phyloP scores from a whole-genome alignment of 202 grass and related monocot species.

The Panicum virgatum region DNA sequence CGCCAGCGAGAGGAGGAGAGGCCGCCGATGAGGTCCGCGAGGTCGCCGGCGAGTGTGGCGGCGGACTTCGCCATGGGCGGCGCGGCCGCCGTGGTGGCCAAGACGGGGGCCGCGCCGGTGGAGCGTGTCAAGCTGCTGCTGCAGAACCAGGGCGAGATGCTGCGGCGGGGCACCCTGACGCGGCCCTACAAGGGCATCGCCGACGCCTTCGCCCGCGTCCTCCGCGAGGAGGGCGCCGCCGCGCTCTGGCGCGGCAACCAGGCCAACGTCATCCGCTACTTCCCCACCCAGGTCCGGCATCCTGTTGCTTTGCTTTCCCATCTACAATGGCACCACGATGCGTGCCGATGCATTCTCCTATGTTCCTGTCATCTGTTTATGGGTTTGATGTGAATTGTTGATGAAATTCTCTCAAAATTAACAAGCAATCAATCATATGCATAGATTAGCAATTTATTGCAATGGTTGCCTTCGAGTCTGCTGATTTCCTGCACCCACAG shows the following conservation, averaged over 20 bases:
- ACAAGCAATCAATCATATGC: background rate
- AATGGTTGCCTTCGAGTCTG: background rate
- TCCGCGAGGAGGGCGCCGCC: constrained; percentile 71
- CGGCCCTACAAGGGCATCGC: constrained; percentile 71
- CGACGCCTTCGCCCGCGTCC: constrained; percentile 65
- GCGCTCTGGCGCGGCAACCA: constrained; percentile 89
- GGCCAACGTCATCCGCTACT: constrained; percentile 95
- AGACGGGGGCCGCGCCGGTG: constrained; percentile 78
- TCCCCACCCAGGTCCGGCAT: constrained; percentile 73
- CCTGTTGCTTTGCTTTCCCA: too few species aligned
- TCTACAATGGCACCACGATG: background rate
- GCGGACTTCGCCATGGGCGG: constrained; percentile 84
- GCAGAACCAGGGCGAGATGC: constrained; percentile 91
- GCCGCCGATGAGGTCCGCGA: background rate
- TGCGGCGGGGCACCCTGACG: constrained; percentile 65
- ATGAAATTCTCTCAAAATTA: background rate
- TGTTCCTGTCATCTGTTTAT: background rate
- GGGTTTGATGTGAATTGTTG: background rate
- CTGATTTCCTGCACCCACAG: background rate
- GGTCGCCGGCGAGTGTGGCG: constrained; percentile 48
- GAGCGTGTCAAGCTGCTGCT: constrained; percentile 94
- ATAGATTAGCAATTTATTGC: background rate
- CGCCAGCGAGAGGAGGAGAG: background rate
- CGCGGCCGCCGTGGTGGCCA: constrained; percentile 67
- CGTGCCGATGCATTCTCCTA: background rate